Evolutionary conservation across 164 flowering plant genomes (phyloP).

Genomic region (Aristolochia fimbriata): DNA sequence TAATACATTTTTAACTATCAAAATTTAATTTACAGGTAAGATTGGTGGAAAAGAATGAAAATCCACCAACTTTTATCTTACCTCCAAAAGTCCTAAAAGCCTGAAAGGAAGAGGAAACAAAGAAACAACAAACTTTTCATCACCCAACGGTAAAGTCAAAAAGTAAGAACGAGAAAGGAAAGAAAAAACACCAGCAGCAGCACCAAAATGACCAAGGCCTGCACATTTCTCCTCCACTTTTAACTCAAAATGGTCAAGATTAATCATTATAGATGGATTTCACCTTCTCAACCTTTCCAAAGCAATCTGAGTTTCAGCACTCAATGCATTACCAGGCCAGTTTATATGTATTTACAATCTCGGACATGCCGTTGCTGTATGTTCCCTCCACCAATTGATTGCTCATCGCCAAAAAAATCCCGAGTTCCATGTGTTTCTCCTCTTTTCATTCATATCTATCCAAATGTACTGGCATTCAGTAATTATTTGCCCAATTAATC

Average conservation of each 20-base stretch:
- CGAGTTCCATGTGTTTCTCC: slow-evolving; percentile 6
- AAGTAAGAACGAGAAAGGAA: background rate
- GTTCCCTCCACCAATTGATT: slow-evolving; percentile 6
- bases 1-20: slow-evolving; percentile 28
- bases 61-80: slow-evolving; percentile 30
- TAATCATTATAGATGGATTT: slow-evolving; percentile 23
- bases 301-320: slow-evolving; percentile 11
- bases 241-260: slow-evolving; percentile 27
- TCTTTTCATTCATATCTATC: background rate
- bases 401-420: slow-evolving; percentile 1
- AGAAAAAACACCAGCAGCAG: slow-evolving; percentile 6
- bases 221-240: slow-evolving; percentile 25
- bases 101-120: slow-evolving; percentile 10
- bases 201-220: slow-evolving; percentile 11
- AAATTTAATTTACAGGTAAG: slow-evolving; percentile 53
- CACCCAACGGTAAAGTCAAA: slow-evolving; percentile 4
- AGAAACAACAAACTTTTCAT: slow-evolving; percentile 8
- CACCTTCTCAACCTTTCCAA: slow-evolving; percentile 20
- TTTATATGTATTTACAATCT: slow-evolving; percentile 28
- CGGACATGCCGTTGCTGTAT: slow-evolving; percentile 10
- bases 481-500: slow-evolving; percentile 77
- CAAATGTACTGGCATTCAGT: slow-evolving; percentile 23
- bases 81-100: slow-evolving; percentile 24
- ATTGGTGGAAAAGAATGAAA: slow-evolving; percentile 19
- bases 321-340: slow-evolving; percentile 10